Evolutionary conservation across 2,329 filamentous ascomycete genomes (phyloP).

Genomic region (Clarireedia paspali): DNA sequence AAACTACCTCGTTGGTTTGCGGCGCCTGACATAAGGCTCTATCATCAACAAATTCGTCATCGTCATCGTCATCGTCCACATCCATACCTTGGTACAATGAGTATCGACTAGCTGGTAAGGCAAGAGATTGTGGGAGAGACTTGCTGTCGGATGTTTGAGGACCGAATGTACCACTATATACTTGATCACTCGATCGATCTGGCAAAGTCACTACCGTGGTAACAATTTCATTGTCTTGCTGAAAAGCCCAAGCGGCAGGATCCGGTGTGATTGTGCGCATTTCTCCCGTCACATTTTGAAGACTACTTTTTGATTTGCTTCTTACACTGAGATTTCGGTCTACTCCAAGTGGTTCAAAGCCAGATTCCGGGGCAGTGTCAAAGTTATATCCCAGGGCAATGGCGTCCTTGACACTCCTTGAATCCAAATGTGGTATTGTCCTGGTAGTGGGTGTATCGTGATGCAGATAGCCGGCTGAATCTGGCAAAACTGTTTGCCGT

Average conservation of each 20-base stretch:
- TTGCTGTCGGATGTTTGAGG: background rate
- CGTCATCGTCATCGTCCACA: conserved; percentile 8
- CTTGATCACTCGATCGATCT: background rate
- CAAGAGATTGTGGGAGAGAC: background rate
- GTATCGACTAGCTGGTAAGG: background rate
- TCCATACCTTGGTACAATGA: background rate
- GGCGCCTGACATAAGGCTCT: conserved; percentile 11
- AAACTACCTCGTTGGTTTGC: conserved; percentile 16
- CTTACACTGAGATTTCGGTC: no score
- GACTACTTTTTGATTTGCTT: background rate
- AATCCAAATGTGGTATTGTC: background rate
- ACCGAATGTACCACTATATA: conserved; percentile 6
- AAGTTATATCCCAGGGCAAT: background rate
- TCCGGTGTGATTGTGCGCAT: background rate
- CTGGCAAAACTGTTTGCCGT: background rate
- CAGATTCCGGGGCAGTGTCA: background rate
- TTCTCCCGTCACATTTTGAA: background rate
- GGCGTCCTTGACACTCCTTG: background rate
- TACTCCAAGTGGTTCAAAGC: no score
- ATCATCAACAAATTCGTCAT: conserved; percentile 12
- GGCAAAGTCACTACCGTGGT: conserved; percentile 17
- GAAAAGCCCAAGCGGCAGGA: background rate
- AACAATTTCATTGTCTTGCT: conserved; percentile 14
- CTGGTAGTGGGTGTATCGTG: background rate
- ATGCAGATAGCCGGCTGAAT: no score